Conservation (phyloP, 331 rosid species). For the Acacia concinna region DNA sequence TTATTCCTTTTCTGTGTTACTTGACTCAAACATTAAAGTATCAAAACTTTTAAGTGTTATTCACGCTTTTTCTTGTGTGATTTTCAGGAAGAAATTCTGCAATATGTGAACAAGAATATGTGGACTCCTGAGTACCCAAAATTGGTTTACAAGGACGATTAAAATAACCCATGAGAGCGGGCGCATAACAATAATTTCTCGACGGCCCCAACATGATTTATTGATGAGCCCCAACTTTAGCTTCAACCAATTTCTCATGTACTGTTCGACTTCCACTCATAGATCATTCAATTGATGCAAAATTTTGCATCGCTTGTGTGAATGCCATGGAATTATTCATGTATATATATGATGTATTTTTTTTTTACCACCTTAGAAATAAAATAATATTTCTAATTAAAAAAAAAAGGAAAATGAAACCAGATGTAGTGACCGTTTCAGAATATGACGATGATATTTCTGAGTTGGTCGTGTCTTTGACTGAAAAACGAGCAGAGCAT, state of each 20-base stretch:
- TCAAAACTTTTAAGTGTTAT: background rate
- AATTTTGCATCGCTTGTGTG: background rate
- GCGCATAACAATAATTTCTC: background rate
- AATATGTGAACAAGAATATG: slow-evolving; percentile 72
- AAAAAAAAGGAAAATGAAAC: too few relatives aligned
- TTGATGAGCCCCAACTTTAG: background rate
- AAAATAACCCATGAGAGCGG: slow-evolving; percentile 22
- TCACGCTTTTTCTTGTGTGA: slow-evolving; percentile 24
- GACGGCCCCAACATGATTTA: background rate
- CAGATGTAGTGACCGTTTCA: background rate
- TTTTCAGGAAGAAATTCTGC: slow-evolving; percentile 72
- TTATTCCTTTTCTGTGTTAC: slow-evolving; percentile 6
- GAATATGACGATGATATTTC: background rate
- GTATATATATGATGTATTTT: background rate
- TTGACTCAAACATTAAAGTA: background rate
- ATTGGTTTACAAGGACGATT: slow-evolving; percentile 72
- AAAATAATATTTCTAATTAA: background rate
- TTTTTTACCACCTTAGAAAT: background rate
- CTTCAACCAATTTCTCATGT: background rate
- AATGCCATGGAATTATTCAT: background rate
- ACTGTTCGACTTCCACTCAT: background rate
- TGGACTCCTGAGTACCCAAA: slow-evolving; percentile 92
- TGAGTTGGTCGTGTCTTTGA: too few relatives aligned
- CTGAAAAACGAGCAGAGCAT: too few relatives aligned
- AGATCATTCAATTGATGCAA: background rate